Conservation (phyloP, 148 eudicot species). For the Gaultheria prostrata region DNA sequence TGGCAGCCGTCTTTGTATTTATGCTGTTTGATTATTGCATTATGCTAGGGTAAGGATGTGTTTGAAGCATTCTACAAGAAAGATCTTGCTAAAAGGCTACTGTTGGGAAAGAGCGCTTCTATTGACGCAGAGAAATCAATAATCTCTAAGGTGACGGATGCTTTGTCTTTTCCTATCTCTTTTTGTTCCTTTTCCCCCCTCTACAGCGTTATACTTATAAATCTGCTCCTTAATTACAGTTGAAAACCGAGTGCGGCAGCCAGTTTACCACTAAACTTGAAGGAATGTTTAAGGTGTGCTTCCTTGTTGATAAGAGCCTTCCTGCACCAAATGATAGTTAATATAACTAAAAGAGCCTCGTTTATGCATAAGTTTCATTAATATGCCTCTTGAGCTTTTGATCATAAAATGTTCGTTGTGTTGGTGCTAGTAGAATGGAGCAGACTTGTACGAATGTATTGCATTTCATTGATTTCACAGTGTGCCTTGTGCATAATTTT, state of each 20-base stretch:
- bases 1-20: background rate
- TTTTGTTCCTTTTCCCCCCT: background rate
- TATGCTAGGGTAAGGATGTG: conserved; percentile 91
- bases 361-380: background rate
- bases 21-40: background rate
- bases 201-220: background rate
- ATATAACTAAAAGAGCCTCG: background rate
- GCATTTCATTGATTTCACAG: background rate
- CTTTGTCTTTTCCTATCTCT: background rate
- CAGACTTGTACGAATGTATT: background rate
- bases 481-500: background rate
- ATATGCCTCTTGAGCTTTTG: background rate
- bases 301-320: conserved; percentile 3
- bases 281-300: conserved; percentile 92
- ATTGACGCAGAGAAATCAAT: conserved; percentile 96
- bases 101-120: conserved; percentile 93
- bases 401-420: background rate
- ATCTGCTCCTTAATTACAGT: conserved; percentile 42
- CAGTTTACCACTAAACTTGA: conserved; percentile 94
- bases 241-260: conserved; percentile 95
- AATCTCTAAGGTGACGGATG: conserved; percentile 73
- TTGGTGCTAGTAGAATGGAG: background rate
- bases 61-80: conserved; percentile 96
- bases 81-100: conserved; percentile 89
- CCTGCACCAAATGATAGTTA: background rate